These are phyloP conservation scores for Tolypocladium cylindrosporum DNA, from an alignment of 2,329 filamentous ascomycete genomes.

Conservation along the genomic window DNA sequence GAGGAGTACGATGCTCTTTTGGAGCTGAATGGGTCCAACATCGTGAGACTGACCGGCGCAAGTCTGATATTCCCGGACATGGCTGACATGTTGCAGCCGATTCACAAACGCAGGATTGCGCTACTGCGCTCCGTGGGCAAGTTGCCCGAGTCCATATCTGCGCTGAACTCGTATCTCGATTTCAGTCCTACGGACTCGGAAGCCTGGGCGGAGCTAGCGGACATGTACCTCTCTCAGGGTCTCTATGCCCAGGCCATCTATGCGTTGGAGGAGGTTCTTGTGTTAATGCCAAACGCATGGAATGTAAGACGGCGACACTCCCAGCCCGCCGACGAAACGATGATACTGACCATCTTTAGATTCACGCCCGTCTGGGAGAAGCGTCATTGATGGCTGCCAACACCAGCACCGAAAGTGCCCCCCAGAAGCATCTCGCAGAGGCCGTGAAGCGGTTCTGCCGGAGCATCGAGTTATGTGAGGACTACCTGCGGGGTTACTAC, in stretches of 20 bases:
- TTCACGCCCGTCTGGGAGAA: slow-evolving; percentile 82
- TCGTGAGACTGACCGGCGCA: slow-evolving; percentile 41
- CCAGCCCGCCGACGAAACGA: neutral
- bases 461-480: slow-evolving; percentile 86
- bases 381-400: slow-evolving; percentile 62
- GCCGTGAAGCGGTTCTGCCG: slow-evolving; percentile 78
- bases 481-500: slow-evolving; percentile 87
- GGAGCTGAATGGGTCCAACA: slow-evolving; percentile 63
- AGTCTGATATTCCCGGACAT: slow-evolving; percentile 2
- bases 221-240: slow-evolving; percentile 73
- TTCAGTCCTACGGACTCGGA: slow-evolving; percentile 84
- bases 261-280: slow-evolving; percentile 79
- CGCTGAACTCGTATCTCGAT: slow-evolving; percentile 67
- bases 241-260: slow-evolving; percentile 77
- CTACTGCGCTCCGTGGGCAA: slow-evolving; percentile 67
- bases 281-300: slow-evolving; percentile 87
- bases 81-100: slow-evolving; percentile 45
- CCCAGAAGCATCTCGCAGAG: slow-evolving; percentile 52
- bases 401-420: slow-evolving; percentile 27
- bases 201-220: slow-evolving; percentile 84
- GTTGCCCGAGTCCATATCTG: slow-evolving; percentile 60
- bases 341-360: slow-evolving; percentile 37
- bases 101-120: slow-evolving; percentile 76
- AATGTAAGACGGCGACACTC: slow-evolving; percentile 52
- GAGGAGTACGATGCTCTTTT: slow-evolving; percentile 71